A percentile compares a stretch with the other conserved stretches of the same genome.
Evolutionary conservation across 257 asterid species (phyloP).

Genomic region (Solanum commersonii): DNA sequence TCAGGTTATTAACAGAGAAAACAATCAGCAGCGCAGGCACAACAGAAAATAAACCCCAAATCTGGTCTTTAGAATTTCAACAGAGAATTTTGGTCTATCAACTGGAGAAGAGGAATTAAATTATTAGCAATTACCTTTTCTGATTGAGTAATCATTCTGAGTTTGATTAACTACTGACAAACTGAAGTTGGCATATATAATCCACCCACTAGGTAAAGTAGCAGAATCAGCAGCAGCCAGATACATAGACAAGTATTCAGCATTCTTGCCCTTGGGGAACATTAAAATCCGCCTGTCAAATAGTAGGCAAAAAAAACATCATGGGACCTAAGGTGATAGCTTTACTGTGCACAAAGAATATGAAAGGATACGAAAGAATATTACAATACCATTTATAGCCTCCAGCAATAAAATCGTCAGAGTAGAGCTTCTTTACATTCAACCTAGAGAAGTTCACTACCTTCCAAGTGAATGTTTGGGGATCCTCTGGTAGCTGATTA

Average conservation of each 20-base stretch:
- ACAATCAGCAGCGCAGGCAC: neutral
- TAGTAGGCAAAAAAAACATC: neutral
- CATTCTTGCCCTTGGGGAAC: conserved; percentile 38
- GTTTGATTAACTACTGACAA: conserved; percentile 41
- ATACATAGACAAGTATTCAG: conserved; percentile 35
- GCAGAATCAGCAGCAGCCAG: conserved; percentile 41
- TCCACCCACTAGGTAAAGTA: conserved; percentile 40
- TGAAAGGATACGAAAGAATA: neutral
- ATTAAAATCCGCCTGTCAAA: conserved; percentile 46
- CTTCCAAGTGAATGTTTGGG: neutral
- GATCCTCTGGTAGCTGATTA: neutral
- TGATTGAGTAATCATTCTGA: conserved; percentile 26
- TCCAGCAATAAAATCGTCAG: neutral
- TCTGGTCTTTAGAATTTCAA: neutral
- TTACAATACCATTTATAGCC: conserved; percentile 3
- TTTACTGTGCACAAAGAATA: neutral
- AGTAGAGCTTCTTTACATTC: conserved; percentile 1
- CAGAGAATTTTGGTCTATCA: neutral
- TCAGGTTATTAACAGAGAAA: neutral
- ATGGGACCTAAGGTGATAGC: neutral
- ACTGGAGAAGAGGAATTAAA: neutral
- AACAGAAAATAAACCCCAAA: neutral
- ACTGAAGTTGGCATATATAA: conserved; percentile 37
- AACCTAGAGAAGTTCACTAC: neutral
- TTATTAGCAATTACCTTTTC: conserved; percentile 22